A percentile compares a stretch with the other conserved stretches of the same genome.
phyloP scores from a whole-genome alignment of 148 eudicot genomes.

The Camellia granthamiana region DNA sequence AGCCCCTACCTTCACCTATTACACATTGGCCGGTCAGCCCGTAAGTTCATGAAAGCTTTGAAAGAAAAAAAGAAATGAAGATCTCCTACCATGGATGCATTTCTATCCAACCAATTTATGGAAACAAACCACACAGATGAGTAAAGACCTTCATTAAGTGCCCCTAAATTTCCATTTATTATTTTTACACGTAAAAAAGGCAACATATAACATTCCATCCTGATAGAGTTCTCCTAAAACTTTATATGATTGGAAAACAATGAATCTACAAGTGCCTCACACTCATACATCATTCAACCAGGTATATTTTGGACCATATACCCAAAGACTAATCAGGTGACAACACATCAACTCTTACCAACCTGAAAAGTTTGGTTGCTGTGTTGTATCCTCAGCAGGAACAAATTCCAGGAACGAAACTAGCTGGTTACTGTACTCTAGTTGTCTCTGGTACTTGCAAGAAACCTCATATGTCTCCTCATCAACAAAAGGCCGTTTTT shows the following conservation, averaged over 20 bases:
- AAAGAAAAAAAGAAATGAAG: background rate
- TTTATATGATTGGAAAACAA: background rate
- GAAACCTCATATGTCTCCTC: conserved; percentile 31
- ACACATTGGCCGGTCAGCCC: background rate
- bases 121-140: background rate
- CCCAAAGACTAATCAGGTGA: background rate
- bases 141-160: background rate
- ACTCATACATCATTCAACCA: background rate
- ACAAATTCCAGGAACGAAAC: conserved; percentile 14
- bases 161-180: background rate
- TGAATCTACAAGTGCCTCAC: background rate
- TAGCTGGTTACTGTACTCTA: conserved; percentile 18
- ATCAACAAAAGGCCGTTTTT: conserved; percentile 30
- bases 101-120: background rate
- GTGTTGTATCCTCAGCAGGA: conserved; percentile 12
- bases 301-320: background rate
- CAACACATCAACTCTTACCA: background rate
- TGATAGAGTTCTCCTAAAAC: background rate
- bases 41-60: background rate
- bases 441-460: conserved; percentile 32
- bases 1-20: conserved; percentile 12
- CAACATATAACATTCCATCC: background rate
- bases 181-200: too few relatives aligned
- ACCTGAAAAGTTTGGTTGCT: conserved; percentile 26
- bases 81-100: background rate